Conservation (phyloP, 768 basidiomycete species). For the Clathrus columnatus region DNA sequence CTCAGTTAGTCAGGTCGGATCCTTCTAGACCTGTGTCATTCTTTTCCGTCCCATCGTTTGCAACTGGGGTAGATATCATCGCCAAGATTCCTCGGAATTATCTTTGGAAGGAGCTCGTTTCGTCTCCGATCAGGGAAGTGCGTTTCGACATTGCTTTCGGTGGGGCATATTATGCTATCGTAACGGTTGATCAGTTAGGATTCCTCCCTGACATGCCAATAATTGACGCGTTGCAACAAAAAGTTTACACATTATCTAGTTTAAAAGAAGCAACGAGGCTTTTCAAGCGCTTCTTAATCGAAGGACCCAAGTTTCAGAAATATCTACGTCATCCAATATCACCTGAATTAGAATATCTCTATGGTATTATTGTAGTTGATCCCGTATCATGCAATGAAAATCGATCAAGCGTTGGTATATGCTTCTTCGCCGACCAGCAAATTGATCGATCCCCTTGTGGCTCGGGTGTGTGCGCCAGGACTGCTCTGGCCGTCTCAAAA, state of each 20-base stretch:
- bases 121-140: slow-evolving; percentile 12
- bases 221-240: not conserved
- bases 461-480: slow-evolving; percentile 31
- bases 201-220: slow-evolving; percentile 21
- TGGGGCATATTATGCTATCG: slow-evolving; percentile 35
- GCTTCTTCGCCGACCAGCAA: slow-evolving; percentile 33
- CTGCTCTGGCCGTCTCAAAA: slow-evolving; percentile 27
- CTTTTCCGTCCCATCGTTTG: slow-evolving; percentile 29
- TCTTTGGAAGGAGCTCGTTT: slow-evolving; percentile 21
- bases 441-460: slow-evolving; percentile 33
- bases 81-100: slow-evolving; percentile 22
- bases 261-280: slow-evolving; percentile 19
- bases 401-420: slow-evolving; percentile 11
- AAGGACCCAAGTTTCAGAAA: not conserved
- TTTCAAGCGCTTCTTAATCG: slow-evolving; percentile 22
- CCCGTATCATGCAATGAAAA: not conserved
- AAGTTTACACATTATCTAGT: slow-evolving; percentile 9
- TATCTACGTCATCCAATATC: slow-evolving; percentile 23
- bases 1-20: slow-evolving; percentile 19
- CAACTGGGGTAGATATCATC: slow-evolving; percentile 18
- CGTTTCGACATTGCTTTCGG: slow-evolving; percentile 29
- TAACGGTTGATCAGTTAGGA: slow-evolving; percentile 27
- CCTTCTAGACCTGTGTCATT: slow-evolving; percentile 25
- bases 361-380: slow-evolving; percentile 31
- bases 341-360: slow-evolving; percentile 27